phyloP scores from a whole-genome alignment of 1,284 basidiomycete genomes.

The Heimioporus punctisporus region DNA sequence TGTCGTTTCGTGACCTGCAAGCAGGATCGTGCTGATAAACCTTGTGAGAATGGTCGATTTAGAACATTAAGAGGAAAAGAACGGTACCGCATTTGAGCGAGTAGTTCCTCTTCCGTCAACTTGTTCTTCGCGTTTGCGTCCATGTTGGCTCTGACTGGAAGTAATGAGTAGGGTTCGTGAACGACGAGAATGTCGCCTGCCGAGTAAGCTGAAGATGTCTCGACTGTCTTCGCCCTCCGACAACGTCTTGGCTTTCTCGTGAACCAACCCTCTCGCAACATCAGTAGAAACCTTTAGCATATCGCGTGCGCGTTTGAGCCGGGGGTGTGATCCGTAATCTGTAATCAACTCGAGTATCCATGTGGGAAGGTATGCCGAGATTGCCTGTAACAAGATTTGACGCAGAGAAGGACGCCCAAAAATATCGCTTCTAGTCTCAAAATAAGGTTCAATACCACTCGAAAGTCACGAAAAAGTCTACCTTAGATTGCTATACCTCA shows the following conservation, averaged over 20 bases:
- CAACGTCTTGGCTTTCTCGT: constrained; percentile 40
- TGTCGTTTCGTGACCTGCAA: constrained; percentile 57
- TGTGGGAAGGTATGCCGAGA: constrained; percentile 20
- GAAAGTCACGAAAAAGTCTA: constrained; percentile 16
- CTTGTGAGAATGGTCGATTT: background rate
- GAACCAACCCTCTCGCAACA: constrained; percentile 42
- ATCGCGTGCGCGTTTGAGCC: constrained; percentile 37
- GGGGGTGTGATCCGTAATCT: constrained; percentile 37
- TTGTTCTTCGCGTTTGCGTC: constrained; percentile 43
- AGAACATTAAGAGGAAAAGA: background rate
- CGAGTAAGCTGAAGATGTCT: constrained; percentile 47
- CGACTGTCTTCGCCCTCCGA: constrained; percentile 29
- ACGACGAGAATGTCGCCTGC: constrained; percentile 21
- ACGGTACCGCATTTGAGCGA: constrained; percentile 53
- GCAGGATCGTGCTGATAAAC: constrained; percentile 36
- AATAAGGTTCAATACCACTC: background rate
- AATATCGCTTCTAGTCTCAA: constrained; percentile 13
- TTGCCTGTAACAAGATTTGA: constrained; percentile 21
- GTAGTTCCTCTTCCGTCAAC: constrained; percentile 52
- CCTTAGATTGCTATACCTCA: constrained; percentile 36
- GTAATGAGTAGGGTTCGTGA: background rate
- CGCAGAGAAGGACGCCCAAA: constrained; percentile 25
- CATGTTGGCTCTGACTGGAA: constrained; percentile 54
- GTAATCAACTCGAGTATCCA: constrained; percentile 38
- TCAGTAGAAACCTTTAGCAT: constrained; percentile 25